Evolutionary conservation across 2,329 filamentous ascomycete genomes (phyloP).

Genomic region (Fusarium sp.): DNA sequence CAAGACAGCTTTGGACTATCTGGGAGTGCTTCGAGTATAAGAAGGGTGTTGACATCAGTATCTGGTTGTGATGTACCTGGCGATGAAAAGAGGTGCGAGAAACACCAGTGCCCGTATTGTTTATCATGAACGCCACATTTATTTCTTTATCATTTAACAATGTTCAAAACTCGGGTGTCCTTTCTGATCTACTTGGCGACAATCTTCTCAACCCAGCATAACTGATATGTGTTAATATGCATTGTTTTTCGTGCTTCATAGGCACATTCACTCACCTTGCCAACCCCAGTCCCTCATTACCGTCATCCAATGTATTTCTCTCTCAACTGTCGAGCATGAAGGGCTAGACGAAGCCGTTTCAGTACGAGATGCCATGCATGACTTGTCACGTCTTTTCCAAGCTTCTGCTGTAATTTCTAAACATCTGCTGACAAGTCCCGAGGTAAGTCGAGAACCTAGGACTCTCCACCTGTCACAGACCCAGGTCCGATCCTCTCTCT

Average conservation of each 20-base stretch:
- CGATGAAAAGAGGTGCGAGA: fast-evolving
- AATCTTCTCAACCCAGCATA: neutral
- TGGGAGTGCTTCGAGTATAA: fast-evolving
- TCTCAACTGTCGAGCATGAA: neutral
- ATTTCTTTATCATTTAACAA: neutral
- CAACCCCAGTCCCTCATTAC: neutral
- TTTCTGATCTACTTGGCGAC: neutral
- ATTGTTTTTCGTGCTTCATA: neutral
- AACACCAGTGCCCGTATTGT: neutral
- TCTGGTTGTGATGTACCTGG: neutral
- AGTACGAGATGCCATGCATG: neutral
- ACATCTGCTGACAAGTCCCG: neutral
- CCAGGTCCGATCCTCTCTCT: neutral
- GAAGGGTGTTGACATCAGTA: fast-evolving
- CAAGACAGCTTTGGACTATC: fast-evolving
- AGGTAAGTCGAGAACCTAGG: neutral
- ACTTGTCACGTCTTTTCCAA: neutral
- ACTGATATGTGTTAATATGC: neutral
- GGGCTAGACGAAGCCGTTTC: neutral
- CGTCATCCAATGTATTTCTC: neutral
- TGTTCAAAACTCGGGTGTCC: no score
- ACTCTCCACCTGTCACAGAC: neutral
- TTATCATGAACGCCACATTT: neutral
- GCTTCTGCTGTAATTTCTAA: neutral
- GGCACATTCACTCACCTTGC: fast-evolving